Base-by-base conservation (phyloP, 495 filamentous ascomycete species). In the Aspergillus taichungensis region DNA sequence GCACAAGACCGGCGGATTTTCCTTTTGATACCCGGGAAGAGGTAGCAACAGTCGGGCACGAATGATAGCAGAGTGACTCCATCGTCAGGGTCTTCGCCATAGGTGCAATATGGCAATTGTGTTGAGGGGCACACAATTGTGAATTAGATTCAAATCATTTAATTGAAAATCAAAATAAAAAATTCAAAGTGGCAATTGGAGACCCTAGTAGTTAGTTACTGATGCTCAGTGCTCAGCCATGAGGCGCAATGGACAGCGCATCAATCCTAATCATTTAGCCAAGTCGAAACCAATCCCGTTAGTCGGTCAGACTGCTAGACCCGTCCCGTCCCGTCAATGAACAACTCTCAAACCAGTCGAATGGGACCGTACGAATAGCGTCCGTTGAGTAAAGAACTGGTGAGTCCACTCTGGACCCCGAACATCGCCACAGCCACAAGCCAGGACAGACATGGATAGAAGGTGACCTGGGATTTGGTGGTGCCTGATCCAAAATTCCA, bases 161-260 rank as follows among this genome's bases (percentile, higher is more conserved):
- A n/a, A n/a, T n/a, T n/a, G n/a, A n/a, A 30, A 38, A 38, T n/a
- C 6, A 41, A 30, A 18, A 50, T 33, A 30, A 34, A 39, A 39
- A 29, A 13, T 35, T 32, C 27, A 47, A 43, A 47, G 39, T 53
- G 51, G 54, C 54, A 47, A 32, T 47, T 47, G 37, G 45, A 24
- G 18, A 24, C 18, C 18, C 18, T 24, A 24, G 18, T 24, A 4
- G 2, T 24, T 24, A 24, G 18, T 24, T 24, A 24, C 31, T 42
- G 45, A 28, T 41, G 33, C 36, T 43, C 37, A 39, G 28, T 41
- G 11, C 37, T 28, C 45, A 48, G 37, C 29, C 28, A 54, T 55
- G 47, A 49, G 45, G 42, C 45, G 45, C 37, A 40, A 44, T 8
- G 50, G 55, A 53, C 55, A 54, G 50, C 55, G 47, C 55, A 59